phyloP scores from a whole-genome alignment of 2,329 filamentous ascomycete genomes.

The Ophiosphaerella narmari region DNA sequence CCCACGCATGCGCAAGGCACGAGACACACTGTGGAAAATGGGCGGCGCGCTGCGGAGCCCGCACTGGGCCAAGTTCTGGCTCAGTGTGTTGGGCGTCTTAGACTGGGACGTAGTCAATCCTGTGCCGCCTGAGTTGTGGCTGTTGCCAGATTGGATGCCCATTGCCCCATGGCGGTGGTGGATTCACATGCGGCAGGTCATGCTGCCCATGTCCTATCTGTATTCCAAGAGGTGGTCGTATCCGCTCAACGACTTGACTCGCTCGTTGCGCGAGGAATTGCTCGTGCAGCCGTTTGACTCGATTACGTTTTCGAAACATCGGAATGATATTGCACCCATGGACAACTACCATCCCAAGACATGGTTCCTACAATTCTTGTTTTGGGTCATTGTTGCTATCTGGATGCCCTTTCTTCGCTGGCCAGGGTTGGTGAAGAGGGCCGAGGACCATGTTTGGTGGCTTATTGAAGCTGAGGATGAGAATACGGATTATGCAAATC shows the following conservation, averaged over 20 bases:
- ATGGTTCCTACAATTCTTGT: constrained; percentile 76
- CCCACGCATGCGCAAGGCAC: constrained; percentile 81
- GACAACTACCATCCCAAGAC: constrained; percentile 96
- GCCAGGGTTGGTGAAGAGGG: constrained; percentile 67
- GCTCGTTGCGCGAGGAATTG: constrained; percentile 76
- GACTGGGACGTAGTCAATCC: constrained; percentile 95
- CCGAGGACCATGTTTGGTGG: constrained; percentile 80
- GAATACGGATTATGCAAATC: constrained; percentile 84
- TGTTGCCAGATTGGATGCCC: constrained; percentile 88
- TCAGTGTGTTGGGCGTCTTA: constrained; percentile 80
- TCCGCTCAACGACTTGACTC: constrained; percentile 74
- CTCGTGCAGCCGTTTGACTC: constrained; percentile 77
- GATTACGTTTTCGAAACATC: constrained; percentile 76
- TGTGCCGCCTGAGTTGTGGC: constrained; percentile 90
- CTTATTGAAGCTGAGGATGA: constrained; percentile 89
- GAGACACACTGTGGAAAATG: constrained; percentile 78
- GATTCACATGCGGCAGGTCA: constrained; percentile 98
- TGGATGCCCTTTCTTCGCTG: constrained; percentile 80
- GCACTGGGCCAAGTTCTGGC: constrained; percentile 98
- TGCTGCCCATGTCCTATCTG: constrained; percentile 86
- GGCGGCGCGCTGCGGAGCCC: constrained; percentile 83
- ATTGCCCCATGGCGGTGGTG: constrained; percentile 94
- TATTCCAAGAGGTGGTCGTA: constrained; percentile 83
- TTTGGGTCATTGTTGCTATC: constrained; percentile 77
- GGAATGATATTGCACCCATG: constrained; percentile 76